These are phyloP conservation scores for Calocera cornea DNA, from an alignment of 768 basidiomycete genomes.

Conservation along the genomic window DNA sequence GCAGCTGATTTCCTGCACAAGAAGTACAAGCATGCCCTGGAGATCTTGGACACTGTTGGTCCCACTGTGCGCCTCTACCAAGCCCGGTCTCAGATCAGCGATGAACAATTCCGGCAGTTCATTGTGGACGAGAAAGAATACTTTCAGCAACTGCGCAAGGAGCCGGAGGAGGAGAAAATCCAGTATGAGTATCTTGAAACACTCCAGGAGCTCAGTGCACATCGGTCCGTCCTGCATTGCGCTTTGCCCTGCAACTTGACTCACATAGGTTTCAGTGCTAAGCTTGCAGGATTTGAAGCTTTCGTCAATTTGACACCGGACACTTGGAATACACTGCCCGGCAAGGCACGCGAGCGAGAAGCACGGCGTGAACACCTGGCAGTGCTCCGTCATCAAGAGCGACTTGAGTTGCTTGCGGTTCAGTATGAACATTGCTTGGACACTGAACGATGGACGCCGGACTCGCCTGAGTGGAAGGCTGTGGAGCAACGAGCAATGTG, in stretches of 20 bases:
- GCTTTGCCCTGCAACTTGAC: too few relatives aligned
- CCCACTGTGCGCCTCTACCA: not conserved
- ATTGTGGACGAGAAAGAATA: slow-evolving; percentile 12
- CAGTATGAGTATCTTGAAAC: slow-evolving; percentile 12
- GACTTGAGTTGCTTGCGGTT: not conserved
- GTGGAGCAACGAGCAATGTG: not conserved
- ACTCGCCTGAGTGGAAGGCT: not conserved
- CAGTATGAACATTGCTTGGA: not conserved
- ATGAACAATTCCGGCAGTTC: slow-evolving; percentile 8
- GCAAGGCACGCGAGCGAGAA: not conserved
- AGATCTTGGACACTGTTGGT: slow-evolving; percentile 9
- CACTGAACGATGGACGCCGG: not conserved
- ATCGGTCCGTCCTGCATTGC: too few relatives aligned
- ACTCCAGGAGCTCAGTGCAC: not conserved
- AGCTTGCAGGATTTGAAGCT: not conserved
- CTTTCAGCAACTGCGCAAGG: slow-evolving; percentile 5
- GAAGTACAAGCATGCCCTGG: slow-evolving; percentile 10
- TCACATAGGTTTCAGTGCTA: too few relatives aligned
- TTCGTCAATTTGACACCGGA: not conserved
- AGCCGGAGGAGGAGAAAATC: slow-evolving; percentile 9
- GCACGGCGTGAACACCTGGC: not conserved
- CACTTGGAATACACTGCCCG: not conserved
- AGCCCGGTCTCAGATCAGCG: slow-evolving; percentile 6
- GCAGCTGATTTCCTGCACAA: not conserved
- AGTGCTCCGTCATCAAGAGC: not conserved